These are phyloP conservation scores for Salix suchowensis DNA, from an alignment of 345 rosid genomes.

Conservation along the genomic window DNA sequence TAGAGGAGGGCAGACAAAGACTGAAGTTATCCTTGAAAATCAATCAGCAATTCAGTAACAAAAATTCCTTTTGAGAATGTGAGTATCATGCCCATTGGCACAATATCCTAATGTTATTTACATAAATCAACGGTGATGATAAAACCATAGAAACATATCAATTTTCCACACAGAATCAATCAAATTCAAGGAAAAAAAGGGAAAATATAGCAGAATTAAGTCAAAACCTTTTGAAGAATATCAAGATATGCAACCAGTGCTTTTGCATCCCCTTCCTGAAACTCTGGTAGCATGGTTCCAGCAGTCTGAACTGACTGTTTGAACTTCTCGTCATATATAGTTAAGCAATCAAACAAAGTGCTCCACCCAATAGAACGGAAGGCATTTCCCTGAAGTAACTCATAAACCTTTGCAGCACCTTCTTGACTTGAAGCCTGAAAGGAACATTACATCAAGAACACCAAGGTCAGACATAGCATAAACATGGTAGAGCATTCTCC, in stretches of 20 bases:
- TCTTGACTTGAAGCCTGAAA: slow-evolving; percentile 88
- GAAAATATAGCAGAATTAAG: not conserved
- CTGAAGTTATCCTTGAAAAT: not conserved
- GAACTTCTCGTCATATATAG: slow-evolving; percentile 82
- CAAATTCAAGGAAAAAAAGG: not conserved
- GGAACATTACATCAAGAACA: slow-evolving; percentile 16
- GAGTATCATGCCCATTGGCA: not conserved
- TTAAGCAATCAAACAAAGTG: slow-evolving; percentile 82
- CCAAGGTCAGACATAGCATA: slow-evolving; percentile 12
- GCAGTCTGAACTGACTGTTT: slow-evolving; percentile 80
- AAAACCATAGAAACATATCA: slow-evolving; percentile 1
- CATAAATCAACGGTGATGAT: not conserved
- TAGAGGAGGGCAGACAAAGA: not conserved
- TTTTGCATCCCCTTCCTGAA: slow-evolving; percentile 91
- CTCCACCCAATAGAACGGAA: slow-evolving; percentile 93
- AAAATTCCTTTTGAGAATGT: not conserved
- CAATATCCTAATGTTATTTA: not conserved
- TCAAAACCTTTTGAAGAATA: slow-evolving; percentile 82
- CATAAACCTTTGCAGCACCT: slow-evolving; percentile 87
- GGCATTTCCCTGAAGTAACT: slow-evolving; percentile 79
- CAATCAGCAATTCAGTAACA: not conserved
- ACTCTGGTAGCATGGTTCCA: slow-evolving; percentile 87
- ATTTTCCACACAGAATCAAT: slow-evolving; percentile 1
- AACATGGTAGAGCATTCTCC: not conserved
- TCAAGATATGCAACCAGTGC: slow-evolving; percentile 94